Base-by-base conservation (phyloP, 352 stramenopile genomes). In the Pythium grandisporangium region DNA sequence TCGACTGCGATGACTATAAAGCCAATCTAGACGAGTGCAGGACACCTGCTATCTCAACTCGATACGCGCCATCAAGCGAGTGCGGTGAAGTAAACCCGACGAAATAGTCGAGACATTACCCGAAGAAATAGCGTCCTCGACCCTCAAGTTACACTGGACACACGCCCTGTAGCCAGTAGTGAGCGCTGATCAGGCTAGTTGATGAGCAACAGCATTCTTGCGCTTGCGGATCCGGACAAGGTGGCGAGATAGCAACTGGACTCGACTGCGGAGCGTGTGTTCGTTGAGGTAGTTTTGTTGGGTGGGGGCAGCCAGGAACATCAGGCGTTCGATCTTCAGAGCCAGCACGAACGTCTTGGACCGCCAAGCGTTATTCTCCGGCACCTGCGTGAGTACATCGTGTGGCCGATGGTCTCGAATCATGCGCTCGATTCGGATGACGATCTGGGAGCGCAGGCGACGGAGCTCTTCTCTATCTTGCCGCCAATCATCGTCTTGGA, bases 301-400 rank as follows among this genome's bases (percentile, higher is more conserved):
- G 0, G 69, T 74, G n/a, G 52, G 62, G n/a, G 69, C 65, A 1
- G 66, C 53, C 34, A 61, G 66, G 55, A 78, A 82, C 65, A 82
- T 76, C 50, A 82, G 63, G 1, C 66, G 59, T 45, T 82, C 69
- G 44, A 82, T 75, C 51, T 81, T 81, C 42, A 77, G 68, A 16
- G 68, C 64, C 32, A 81, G 41, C 27, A 53, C 27, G 43, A 77
- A 68, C 10, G 68, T 81, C 62, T 81, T 81, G 38, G 58, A 70
- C 34, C 67, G 59, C 68, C 68, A 81, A 53, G 75, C 55, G 13
- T 46, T 70, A 60, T 81, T 81, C 51, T 77, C 65, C 2, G 64
- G 68, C 16, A 81, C 62, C 37, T 77, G 56, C 1, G 68, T 81
- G 35, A 81, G 55, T 44, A 81, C 68, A 32, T 75, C 64, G 50